A percentile compares a stretch with the other conserved stretches of the same genome.
Conservation (phyloP, 2,329 filamentous ascomycete species). For the Colletotrichum sp. region DNA sequence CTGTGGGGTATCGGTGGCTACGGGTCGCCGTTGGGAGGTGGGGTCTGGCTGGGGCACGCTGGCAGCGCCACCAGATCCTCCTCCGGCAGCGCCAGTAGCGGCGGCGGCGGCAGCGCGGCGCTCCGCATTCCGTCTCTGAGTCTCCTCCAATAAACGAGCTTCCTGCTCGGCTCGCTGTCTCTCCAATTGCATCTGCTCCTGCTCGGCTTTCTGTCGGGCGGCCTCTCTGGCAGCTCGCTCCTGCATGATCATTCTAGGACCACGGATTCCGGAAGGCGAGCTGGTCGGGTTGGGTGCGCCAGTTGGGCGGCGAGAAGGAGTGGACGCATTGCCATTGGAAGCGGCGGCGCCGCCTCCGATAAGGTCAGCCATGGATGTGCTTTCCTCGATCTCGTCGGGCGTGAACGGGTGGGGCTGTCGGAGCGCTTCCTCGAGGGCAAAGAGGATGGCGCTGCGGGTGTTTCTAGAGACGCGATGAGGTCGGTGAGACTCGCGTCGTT, state of each 20-base stretch:
- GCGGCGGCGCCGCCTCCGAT: conserved; percentile 59
- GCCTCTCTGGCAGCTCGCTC: conserved; percentile 80
- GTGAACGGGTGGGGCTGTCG: conserved; percentile 84
- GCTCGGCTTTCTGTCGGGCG: conserved; percentile 70
- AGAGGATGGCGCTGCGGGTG: conserved; percentile 90
- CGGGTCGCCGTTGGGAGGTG: conserved; percentile 20
- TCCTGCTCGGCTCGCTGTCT: conserved; percentile 64
- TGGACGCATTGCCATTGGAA: conserved; percentile 59
- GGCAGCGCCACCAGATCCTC: conserved; percentile 14
- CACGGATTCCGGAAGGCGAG: conserved; percentile 73
- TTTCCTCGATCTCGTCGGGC: conserved; percentile 83
- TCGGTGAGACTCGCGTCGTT: conserved; percentile 38
- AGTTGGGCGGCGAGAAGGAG: conserved; percentile 43
- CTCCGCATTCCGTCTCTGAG: conserved; percentile 62
- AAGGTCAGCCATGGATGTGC: conserved; percentile 90
- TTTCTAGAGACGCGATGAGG: conserved; percentile 76
- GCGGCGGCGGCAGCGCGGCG: conserved; percentile 64
- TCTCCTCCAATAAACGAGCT: conserved; percentile 57
- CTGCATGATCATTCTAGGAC: conserved; percentile 91
- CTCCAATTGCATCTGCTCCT: conserved; percentile 63
- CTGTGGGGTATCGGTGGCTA: conserved; percentile 16
- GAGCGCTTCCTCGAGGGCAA: conserved; percentile 88
- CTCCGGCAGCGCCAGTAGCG: conserved; percentile 42
- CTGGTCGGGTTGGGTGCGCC: conserved; percentile 56
- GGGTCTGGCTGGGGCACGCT: conserved; percentile 17